Base-by-base conservation (phyloP, 805 yeast genomes). In the Babjeviella inositovora region DNA sequence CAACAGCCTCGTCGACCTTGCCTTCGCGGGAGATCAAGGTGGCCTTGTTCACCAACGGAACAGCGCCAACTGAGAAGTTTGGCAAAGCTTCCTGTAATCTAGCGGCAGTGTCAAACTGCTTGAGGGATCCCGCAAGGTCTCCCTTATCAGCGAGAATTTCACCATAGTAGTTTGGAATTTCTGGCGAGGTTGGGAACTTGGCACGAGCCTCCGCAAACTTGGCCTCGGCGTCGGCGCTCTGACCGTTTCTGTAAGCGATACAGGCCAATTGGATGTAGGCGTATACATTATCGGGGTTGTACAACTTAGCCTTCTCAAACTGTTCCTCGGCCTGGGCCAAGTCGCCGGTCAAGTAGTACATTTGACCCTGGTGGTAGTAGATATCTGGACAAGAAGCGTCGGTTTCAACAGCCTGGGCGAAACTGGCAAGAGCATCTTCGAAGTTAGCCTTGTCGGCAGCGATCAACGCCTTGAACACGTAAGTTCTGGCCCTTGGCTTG, bases 311-410 rank as follows among this genome's bases (percentile, higher is more conserved):
- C 50, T 71, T 74, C 37, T 62, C 63, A 44, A 84, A 90, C 52
- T 79, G 70, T 19, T 46, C 53, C 39, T 70, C 64, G 17, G 98
- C 96, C 32, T 69, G 59, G 18, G 51, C 53, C 40, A 77, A 68
- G 30, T 81, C 79, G 31, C 73, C 74, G 31, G 80, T 69, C 39
- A 90, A 57, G 55, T 85, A 87, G 47, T 64, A 68, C 44, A 85
- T 62, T 65, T 90, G 99, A 36, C 93, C 98, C 46, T 76, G 71
- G 54, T 90, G 98, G 60, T 90, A 90, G 58, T 73, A 80, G 34
- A 76, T 67, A 42, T 90, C 94, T 16, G 90, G 71, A 39, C 71
- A 68, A 13, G 65, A 53, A 23, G 87, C 69, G 41, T 80, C 73
- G 31, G 76, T 42, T 29, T 59, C 53, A 29, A 70, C 57, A 11